These are phyloP conservation scores for Eurotiales sp. DNA, from an alignment of 2,329 filamentous ascomycete genomes.

Conservation along the genomic window DNA sequence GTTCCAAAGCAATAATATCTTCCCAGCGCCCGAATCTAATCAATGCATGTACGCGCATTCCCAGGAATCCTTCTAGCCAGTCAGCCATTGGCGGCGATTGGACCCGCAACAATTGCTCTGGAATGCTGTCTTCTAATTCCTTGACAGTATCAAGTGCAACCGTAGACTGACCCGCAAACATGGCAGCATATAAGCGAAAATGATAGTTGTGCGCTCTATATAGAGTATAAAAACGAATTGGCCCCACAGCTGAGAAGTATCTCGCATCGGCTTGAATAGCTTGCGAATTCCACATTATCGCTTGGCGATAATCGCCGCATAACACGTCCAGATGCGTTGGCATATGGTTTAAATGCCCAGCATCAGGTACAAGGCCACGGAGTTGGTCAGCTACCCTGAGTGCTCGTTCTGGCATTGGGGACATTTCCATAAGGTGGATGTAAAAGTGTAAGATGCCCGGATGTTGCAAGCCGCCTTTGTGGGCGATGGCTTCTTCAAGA, in stretches of 20 bases:
- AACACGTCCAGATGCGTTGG: conserved; percentile 70
- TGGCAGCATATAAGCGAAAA: conserved; percentile 68
- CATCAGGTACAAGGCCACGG: conserved; percentile 61
- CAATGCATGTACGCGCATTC: conserved; percentile 15
- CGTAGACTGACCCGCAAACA: conserved; percentile 65
- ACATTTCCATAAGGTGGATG: conserved; percentile 78
- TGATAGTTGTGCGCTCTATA: conserved; percentile 71
- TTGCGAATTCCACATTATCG: conserved; percentile 61
- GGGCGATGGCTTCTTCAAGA: conserved; percentile 45
- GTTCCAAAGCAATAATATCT: conserved; percentile 15
- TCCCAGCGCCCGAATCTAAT: conserved; percentile 18
- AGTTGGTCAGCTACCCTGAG: conserved; percentile 58
- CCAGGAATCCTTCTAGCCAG: conserved; percentile 17
- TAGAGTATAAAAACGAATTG: conserved; percentile 68
- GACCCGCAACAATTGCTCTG: conserved; percentile 53
- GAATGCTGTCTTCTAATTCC: conserved; percentile 57
- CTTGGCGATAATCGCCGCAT: conserved; percentile 63
- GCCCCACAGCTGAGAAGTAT: conserved; percentile 55
- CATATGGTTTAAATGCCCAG: conserved; percentile 69
- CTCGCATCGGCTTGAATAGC: conserved; percentile 65
- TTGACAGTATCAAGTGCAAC: conserved; percentile 57
- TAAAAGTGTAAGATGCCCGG: conserved; percentile 71
- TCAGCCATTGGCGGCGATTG: conserved; percentile 18
- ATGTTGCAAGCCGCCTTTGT: conserved; percentile 47
- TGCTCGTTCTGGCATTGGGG: conserved; percentile 58